Percentiles rank a stretch among this genome's conserved stretches.
Evolutionary conservation across 495 filamentous ascomycete genomes (phyloP).

Genomic region (Venustampulla echinocandica): DNA sequence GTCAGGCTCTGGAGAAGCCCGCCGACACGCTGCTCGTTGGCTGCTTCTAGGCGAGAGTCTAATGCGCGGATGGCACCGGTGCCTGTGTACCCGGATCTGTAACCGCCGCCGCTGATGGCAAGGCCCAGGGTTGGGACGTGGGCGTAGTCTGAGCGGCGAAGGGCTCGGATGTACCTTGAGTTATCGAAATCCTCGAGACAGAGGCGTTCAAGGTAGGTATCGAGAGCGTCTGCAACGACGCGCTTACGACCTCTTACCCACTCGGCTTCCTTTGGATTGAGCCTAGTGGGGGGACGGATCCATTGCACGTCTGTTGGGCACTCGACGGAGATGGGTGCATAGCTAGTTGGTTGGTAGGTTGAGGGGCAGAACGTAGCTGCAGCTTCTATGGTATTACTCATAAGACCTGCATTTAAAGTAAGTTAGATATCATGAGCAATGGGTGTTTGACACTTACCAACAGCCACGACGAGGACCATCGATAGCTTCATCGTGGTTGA

Average conservation of each 20-base stretch:
- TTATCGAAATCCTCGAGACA: slow-evolving; percentile 7
- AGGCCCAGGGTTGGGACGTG: slow-evolving; percentile 8
- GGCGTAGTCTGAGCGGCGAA: background rate
- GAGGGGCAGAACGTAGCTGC: too few relatives aligned
- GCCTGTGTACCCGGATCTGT: slow-evolving; percentile 3
- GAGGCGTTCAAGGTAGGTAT: slow-evolving; percentile 4
- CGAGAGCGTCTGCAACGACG: slow-evolving; percentile 2
- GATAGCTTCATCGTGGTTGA: too few relatives aligned
- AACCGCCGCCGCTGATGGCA: slow-evolving; percentile 14
- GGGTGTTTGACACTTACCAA: too few relatives aligned
- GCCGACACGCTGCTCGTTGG: slow-evolving; percentile 1
- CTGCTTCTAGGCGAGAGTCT: slow-evolving; percentile 4
- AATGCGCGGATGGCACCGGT: slow-evolving; percentile 9
- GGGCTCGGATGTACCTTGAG: background rate
- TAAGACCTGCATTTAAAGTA: too few relatives aligned
- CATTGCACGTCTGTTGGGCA: slow-evolving; percentile 9
- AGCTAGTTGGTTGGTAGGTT: too few relatives aligned
- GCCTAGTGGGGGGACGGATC: slow-evolving; percentile 4
- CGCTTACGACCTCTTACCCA: slow-evolving; percentile 4
- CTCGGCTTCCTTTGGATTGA: slow-evolving; percentile 1
- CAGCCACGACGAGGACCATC: too few relatives aligned
- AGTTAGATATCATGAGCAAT: too few relatives aligned
- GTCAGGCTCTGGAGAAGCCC: slow-evolving; percentile 8
- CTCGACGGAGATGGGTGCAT: slow-evolving; percentile 5
- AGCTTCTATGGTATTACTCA: too few relatives aligned